phyloP scores from a whole-genome alignment of 192 early-diverging fungal genomes.

The Backusella luteola region DNA sequence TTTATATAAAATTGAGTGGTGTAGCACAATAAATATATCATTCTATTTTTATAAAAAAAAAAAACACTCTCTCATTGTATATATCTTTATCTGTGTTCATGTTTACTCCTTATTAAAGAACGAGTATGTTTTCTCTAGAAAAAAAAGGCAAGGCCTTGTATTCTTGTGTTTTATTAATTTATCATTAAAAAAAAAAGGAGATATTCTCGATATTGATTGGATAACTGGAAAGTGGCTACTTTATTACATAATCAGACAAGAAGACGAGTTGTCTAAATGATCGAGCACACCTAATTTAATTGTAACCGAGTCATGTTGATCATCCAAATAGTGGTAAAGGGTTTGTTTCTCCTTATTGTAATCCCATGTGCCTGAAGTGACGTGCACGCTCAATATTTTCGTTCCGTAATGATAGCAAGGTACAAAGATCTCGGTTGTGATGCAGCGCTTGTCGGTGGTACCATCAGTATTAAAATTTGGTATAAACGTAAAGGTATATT shows the following conservation, averaged over 20 bases:
- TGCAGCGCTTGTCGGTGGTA: neutral
- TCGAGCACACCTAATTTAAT: neutral
- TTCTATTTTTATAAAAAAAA: neutral
- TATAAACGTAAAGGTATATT: conserved; percentile 60
- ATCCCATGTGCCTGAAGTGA: conserved; percentile 69
- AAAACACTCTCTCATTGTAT: neutral
- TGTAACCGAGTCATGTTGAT: neutral
- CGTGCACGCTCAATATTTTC: conserved; percentile 48
- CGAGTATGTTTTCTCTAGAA: too few species aligned
- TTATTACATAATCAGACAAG: neutral
- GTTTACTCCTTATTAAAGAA: too few species aligned
- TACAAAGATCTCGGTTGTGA: conserved; percentile 68
- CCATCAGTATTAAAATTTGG: conserved; percentile 16
- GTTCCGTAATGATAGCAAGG: conserved; percentile 71
- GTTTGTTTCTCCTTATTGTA: conserved; percentile 69
- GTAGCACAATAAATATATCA: neutral
- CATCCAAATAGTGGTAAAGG: conserved; percentile 47
- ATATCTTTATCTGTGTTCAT: too few species aligned
- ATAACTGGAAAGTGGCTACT: neutral
- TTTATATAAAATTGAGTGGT: too few species aligned
- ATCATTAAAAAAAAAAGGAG: neutral
- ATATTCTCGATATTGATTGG: neutral
- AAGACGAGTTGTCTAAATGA: neutral
- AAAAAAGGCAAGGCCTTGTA: neutral
- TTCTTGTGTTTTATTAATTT: neutral